Evolutionary conservation across 78 protist genomes (phyloP).

Genomic region (Emiliania huxleyi): DNA sequence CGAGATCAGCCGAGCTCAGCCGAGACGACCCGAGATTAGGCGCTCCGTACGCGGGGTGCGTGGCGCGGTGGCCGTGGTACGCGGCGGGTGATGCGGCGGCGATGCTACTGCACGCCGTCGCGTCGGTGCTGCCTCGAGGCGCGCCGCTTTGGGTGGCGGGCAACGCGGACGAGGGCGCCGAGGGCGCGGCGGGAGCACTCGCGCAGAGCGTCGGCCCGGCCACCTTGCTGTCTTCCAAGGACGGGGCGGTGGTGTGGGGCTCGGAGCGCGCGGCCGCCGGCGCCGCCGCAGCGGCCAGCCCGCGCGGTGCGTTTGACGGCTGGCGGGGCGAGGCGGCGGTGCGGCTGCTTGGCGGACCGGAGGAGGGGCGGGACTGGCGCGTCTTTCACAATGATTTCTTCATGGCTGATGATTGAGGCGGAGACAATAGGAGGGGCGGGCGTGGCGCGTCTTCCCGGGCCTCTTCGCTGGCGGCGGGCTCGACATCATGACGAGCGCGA

Average conservation of each 20-base stretch:
- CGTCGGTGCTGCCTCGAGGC: background rate
- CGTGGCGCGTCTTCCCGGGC: background rate
- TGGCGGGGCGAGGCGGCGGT: background rate
- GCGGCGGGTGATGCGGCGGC: background rate
- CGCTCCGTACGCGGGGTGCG: too few species aligned
- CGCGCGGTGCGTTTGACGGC: background rate
- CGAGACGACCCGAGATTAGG: background rate
- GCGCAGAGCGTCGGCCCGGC: background rate
- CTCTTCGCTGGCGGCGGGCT: conserved; percentile 14
- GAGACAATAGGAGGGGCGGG: background rate
- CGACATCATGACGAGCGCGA: background rate
- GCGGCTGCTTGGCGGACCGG: background rate
- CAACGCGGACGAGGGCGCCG: background rate
- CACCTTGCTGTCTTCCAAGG: background rate
- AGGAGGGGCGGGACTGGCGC: background rate
- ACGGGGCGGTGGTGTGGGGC: background rate
- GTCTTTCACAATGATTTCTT: too few species aligned
- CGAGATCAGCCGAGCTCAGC: too few species aligned
- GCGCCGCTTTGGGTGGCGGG: background rate
- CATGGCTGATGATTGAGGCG: too few species aligned
- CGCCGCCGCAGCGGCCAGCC: background rate
- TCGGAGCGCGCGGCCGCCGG: background rate
- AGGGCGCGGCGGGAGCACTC: background rate
- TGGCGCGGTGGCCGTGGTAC: conserved; percentile 8
- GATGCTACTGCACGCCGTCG: background rate